Evolutionary conservation across 2,329 filamentous ascomycete species (phyloP).

Genomic region (Botrytis squamosa): DNA sequence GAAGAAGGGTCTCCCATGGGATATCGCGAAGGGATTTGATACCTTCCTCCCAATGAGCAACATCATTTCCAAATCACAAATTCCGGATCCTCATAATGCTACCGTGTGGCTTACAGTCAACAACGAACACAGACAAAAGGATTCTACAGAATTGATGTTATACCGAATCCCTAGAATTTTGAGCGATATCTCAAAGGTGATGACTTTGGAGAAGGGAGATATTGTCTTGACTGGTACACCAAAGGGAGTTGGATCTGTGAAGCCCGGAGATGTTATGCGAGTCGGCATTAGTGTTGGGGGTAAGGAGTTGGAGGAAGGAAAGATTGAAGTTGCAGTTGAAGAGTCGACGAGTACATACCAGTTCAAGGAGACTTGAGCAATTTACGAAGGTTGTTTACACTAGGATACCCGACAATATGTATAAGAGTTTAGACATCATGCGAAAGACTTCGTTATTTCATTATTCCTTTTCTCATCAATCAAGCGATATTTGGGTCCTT

Average conservation of each 20-base stretch:
- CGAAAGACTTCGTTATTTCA: not conserved
- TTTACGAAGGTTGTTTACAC: not conserved
- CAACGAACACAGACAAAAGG: constrained; percentile 71
- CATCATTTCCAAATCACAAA: constrained; percentile 74
- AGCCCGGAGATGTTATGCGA: constrained; percentile 81
- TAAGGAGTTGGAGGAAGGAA: constrained; percentile 79
- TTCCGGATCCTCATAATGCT: constrained; percentile 84
- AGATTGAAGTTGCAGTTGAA: constrained; percentile 78
- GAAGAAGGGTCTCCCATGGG: constrained; percentile 94
- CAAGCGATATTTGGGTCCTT: constrained; percentile 54
- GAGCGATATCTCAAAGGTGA: constrained; percentile 89
- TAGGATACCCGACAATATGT: constrained; percentile 14
- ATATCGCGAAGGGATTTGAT: constrained; percentile 95
- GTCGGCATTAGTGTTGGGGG: constrained; percentile 78
- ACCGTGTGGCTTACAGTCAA: constrained; percentile 87
- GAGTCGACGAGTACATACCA: constrained; percentile 76
- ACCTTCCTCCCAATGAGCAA: constrained; percentile 89
- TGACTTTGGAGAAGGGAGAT: constrained; percentile 90
- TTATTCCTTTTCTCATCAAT: constrained; percentile 13
- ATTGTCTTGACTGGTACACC: constrained; percentile 96
- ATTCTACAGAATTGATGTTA: constrained; percentile 92
- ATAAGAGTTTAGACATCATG: not conserved
- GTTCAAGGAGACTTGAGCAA: constrained; percentile 67
- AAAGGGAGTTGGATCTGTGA: constrained; percentile 87
- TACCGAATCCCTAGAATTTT: constrained; percentile 85